These are phyloP conservation scores for Suillus clintonianus DNA, from an alignment of 768 basidiomycete genomes.

Conservation along the genomic window DNA sequence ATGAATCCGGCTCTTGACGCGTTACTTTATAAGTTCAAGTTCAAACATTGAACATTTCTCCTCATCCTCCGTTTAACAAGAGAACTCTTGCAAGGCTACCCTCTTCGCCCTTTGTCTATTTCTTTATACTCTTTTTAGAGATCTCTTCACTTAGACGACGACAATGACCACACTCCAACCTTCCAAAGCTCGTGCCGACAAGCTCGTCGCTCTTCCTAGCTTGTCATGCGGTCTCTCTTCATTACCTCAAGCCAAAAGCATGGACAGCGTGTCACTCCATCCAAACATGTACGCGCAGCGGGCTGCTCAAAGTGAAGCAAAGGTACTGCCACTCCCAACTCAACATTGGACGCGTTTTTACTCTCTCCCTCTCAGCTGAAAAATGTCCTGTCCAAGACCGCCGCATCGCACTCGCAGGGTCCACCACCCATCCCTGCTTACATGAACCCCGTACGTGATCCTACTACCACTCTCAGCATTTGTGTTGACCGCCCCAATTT, in stretches of 20 bases:
- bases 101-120: conserved; percentile 8
- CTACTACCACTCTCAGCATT: not conserved
- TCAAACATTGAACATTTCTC: conserved; percentile 13
- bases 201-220: conserved; percentile 70
- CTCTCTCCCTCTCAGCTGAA: conserved; percentile 44
- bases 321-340: conserved; percentile 43
- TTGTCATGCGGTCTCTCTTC: conserved; percentile 67
- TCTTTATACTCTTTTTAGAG: conserved; percentile 11
- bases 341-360: conserved; percentile 12
- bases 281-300: conserved; percentile 69
- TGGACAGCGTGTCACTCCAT: conserved; percentile 67
- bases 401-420: conserved; percentile 34
- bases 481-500: conserved; percentile 10
- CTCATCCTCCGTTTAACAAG: conserved; percentile 10
- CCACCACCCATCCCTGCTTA: conserved; percentile 35
- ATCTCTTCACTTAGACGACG: conserved; percentile 2
- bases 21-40: conserved; percentile 19
- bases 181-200: conserved; percentile 43
- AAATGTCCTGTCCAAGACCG: conserved; percentile 61
- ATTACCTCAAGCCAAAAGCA: conserved; percentile 71
- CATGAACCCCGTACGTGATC: conserved; percentile 38
- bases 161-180: conserved; percentile 37
- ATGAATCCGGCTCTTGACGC: conserved; percentile 14
- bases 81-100: not conserved
- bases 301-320: conserved; percentile 73